These are phyloP conservation scores for Psidium guajava DNA, from an alignment of 345 rosid species.

Conservation along the genomic window DNA sequence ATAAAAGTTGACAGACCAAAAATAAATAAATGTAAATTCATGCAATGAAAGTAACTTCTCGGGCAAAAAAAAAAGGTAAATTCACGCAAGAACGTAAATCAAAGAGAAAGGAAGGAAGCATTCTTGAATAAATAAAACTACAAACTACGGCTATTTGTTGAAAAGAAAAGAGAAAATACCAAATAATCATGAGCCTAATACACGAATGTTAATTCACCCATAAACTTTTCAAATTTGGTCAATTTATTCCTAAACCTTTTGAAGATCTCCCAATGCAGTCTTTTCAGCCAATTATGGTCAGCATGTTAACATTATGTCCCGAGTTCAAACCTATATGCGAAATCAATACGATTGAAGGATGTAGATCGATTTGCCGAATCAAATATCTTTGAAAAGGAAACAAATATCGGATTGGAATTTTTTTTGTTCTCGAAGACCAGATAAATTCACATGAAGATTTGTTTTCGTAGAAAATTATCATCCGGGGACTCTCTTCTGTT, in stretches of 20 bases:
- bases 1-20: no score
- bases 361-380: no score
- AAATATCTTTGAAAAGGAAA: no score
- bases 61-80: background rate
- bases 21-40: no score
- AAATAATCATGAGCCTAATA: background rate
- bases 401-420: no score
- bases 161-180: background rate
- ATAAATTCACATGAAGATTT: no score
- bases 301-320: no score
- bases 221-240: background rate
- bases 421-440: no score
- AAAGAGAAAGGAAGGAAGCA: background rate
- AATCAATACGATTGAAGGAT: no score
- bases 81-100: background rate
- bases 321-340: no score
- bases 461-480: no score
- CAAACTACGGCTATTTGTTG: background rate
- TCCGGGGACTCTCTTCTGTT: no score
- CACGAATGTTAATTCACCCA: background rate
- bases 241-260: background rate
- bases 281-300: rapidly evolving
- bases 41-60: background rate
- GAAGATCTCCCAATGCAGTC: background rate
- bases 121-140: background rate